These are phyloP conservation scores for Wickerhamiella azymoides DNA, from an alignment of 805 yeast genomes.

Conservation along the genomic window DNA sequence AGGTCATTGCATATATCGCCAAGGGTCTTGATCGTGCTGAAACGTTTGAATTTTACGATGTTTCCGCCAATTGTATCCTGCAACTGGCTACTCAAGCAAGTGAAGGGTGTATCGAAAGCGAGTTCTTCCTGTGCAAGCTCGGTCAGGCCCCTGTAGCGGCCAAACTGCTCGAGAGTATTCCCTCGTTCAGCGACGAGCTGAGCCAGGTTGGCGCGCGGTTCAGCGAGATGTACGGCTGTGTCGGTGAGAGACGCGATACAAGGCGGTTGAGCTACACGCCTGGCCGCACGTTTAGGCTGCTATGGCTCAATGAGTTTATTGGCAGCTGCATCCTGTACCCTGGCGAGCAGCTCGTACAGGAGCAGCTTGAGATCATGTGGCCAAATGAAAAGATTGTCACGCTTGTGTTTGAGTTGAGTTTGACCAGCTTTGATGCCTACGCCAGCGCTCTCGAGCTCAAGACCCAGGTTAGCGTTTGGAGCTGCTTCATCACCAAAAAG, in stretches of 20 bases:
- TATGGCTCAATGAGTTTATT: conserved; percentile 19
- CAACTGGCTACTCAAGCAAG: conserved; percentile 11
- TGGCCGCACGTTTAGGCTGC: conserved; percentile 12
- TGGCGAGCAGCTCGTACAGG: conserved; percentile 1
- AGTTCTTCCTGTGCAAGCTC: conserved; percentile 6
- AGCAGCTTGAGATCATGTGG: conserved; percentile 18
- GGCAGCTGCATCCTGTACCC: conserved; percentile 10
- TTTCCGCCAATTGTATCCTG: not conserved
- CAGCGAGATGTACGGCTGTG: not conserved
- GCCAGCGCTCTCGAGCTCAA: conserved; percentile 27
- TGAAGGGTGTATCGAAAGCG: conserved; percentile 12
- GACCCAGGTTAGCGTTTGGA: conserved; percentile 30
- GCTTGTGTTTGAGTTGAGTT: conserved; percentile 29
- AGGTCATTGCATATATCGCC: conserved; percentile 13
- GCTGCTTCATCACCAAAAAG: conserved; percentile 32
- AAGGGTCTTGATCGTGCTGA: conserved; percentile 9
- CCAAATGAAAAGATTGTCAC: conserved; percentile 18
- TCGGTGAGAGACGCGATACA: not conserved
- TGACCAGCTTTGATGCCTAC: conserved; percentile 34
- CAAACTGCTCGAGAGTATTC: not conserved
- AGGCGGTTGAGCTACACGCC: conserved; percentile 7
- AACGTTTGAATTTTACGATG: not conserved
- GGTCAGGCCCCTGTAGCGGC: not conserved
- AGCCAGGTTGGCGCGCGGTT: not conserved
- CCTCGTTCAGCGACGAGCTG: not conserved